A percentile compares a stretch with the other conserved stretches of the same genome.
phyloP scores from a whole-genome alignment of 768 basidiomycete genomes.

The Suillus hirtellus region DNA sequence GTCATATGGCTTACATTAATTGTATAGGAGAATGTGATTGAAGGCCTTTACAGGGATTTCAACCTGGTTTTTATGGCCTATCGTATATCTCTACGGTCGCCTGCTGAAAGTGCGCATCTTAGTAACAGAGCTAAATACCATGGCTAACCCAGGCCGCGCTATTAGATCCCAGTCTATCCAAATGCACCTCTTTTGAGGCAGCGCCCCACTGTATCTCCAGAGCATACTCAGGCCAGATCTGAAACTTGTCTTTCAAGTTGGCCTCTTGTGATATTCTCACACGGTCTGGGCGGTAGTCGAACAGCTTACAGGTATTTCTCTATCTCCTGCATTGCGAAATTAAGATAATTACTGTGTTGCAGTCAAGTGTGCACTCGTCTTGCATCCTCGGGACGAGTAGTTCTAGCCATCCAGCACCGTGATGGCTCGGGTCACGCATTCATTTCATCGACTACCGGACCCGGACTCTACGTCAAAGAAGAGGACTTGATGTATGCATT shows the following conservation, averaged over 20 bases:
- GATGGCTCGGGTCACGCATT: conserved; percentile 73
- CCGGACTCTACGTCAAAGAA: conserved; percentile 55
- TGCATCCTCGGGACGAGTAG: conserved; percentile 78
- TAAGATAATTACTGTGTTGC: conserved; percentile 7
- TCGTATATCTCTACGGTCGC: conserved; percentile 51
- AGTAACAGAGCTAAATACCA: not conserved
- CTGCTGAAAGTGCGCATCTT: conserved; percentile 45
- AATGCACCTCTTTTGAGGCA: conserved; percentile 52
- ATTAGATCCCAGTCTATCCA: conserved; percentile 56
- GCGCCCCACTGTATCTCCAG: conserved; percentile 24
- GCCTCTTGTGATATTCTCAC: conserved; percentile 84
- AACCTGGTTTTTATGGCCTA: conserved; percentile 39
- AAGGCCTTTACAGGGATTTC: conserved; percentile 22
- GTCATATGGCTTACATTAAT: conserved; percentile 8
- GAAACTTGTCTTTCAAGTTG: conserved; percentile 39
- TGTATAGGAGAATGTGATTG: not conserved
- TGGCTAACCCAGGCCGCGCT: not conserved
- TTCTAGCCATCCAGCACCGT: conserved; percentile 80
- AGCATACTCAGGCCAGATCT: not conserved
- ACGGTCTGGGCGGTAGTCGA: conserved; percentile 75
- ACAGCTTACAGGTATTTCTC: conserved; percentile 61
- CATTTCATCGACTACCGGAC: conserved; percentile 34
- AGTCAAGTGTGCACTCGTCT: conserved; percentile 72
- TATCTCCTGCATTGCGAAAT: not conserved
- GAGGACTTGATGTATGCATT: conserved; percentile 53